phyloP scores from a whole-genome alignment of 169 alveolate genomes.

The Plasmodium vinckei region DNA sequence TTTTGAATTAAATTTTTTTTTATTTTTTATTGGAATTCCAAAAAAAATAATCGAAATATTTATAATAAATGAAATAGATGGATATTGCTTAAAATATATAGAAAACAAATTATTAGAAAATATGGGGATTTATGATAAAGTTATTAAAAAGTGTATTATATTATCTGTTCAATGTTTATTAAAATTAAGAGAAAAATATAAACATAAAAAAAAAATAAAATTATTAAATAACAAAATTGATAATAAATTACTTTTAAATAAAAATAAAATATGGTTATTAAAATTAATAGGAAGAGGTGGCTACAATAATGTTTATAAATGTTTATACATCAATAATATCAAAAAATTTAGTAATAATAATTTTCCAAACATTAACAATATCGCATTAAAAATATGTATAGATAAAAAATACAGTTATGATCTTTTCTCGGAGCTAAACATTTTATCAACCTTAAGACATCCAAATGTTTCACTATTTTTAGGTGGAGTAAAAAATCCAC shows the following conservation, averaged over 20 bases:
- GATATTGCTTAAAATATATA: conserved; percentile 79
- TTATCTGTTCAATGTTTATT: conserved; percentile 71
- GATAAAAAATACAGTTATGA: conserved; percentile 75
- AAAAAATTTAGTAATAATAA: neutral
- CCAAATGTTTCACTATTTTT: conserved; percentile 87
- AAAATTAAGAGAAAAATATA: conserved; percentile 79
- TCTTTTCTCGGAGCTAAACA: conserved; percentile 84
- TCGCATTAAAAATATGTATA: conserved; percentile 56
- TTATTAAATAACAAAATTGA: conserved; percentile 7
- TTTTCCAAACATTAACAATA: conserved; percentile 33
- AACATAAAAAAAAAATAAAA: conserved; percentile 61
- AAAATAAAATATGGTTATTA: conserved; percentile 21
- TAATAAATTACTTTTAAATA: conserved; percentile 12
- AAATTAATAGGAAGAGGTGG: conserved; percentile 89
- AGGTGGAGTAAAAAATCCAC: conserved; percentile 84
- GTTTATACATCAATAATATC: conserved; percentile 44
- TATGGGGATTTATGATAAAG: conserved; percentile 75
- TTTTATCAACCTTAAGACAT: conserved; percentile 86
- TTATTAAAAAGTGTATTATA: conserved; percentile 62
- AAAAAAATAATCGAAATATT: conserved; percentile 71
- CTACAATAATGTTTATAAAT: conserved; percentile 88
- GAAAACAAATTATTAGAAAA: conserved; percentile 69
- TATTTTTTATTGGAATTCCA: conserved; percentile 78
- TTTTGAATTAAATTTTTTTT: conserved; percentile 77
- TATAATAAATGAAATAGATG: conserved; percentile 77